Evolutionary conservation across 2,329 filamentous ascomycete genomes (phyloP).

Genomic region (Alternaria sp.): DNA sequence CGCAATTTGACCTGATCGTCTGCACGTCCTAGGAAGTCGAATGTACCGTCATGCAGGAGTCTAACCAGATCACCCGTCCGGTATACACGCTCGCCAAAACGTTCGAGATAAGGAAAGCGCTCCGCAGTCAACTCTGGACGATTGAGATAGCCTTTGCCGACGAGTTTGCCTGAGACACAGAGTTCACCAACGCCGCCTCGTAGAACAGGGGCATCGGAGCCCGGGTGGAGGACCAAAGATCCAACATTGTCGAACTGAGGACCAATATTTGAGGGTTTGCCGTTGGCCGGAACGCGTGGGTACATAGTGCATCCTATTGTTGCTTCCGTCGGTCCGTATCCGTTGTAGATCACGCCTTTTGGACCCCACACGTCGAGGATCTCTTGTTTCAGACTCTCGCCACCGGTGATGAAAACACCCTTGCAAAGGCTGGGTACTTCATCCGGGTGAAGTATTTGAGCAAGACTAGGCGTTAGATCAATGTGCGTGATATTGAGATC

Average conservation of each 20-base stretch:
- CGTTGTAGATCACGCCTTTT: constrained; percentile 85
- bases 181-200: constrained; percentile 85
- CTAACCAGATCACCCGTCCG: constrained; percentile 89
- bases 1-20: constrained; percentile 94
- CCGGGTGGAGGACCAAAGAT: constrained; percentile 77
- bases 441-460: constrained; percentile 77
- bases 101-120: constrained; percentile 73
- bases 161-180: constrained; percentile 85
- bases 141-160: constrained; percentile 90
- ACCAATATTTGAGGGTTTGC: constrained; percentile 88
- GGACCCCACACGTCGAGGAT: constrained; percentile 88
- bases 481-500: constrained; percentile 84
- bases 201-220: constrained; percentile 75
- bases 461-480: constrained; percentile 88
- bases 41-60: constrained; percentile 79
- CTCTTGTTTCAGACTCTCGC: constrained; percentile 87
- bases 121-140: constrained; percentile 78
- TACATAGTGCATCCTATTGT: constrained; percentile 95
- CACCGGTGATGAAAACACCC: constrained; percentile 93
- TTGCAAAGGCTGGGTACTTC: constrained; percentile 81
- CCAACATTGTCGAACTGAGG: constrained; percentile 88
- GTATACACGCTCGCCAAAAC: constrained; percentile 67
- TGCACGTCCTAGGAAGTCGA: constrained; percentile 86
- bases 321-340: constrained; percentile 88
- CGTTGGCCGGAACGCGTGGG: constrained; percentile 78